phyloP scores from a whole-genome alignment of 306 rosid species.

The Pyrus communis region DNA sequence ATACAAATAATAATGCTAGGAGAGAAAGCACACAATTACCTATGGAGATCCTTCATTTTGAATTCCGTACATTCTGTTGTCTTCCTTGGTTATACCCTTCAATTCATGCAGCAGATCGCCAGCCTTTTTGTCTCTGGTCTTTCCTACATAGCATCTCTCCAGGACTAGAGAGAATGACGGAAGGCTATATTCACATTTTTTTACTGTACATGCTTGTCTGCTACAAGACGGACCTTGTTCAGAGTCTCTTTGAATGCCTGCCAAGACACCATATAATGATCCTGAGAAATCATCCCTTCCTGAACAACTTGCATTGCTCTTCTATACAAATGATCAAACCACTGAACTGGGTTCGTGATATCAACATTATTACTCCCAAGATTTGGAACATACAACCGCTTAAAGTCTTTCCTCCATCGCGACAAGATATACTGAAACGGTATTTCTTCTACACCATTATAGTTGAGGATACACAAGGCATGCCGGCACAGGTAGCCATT shows the following conservation, averaged over 20 bases:
- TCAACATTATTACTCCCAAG: conserved; percentile 59
- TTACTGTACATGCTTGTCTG: conserved; percentile 49
- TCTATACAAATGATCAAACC: conserved; percentile 91
- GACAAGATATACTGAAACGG: conserved; percentile 75
- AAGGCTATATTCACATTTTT: conserved; percentile 8
- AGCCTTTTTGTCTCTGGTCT: not conserved
- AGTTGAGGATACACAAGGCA: conserved; percentile 67
- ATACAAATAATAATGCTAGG: not conserved
- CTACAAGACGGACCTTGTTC: conserved; percentile 72
- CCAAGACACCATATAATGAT: conserved; percentile 84
- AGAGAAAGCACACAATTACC: not conserved
- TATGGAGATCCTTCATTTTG: not conserved
- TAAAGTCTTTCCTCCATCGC: conserved; percentile 90
- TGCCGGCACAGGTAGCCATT: conserved; percentile 91
- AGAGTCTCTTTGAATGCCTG: conserved; percentile 84
- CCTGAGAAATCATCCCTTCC: conserved; percentile 81
- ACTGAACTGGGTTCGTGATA: conserved; percentile 81
- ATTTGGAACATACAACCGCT: conserved; percentile 66
- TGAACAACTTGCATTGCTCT: conserved; percentile 83
- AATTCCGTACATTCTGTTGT: not conserved
- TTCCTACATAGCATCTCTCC: not conserved
- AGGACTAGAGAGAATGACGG: not conserved
- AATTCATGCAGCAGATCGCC: not conserved
- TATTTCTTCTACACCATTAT: conserved; percentile 75
- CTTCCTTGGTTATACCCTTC: not conserved